Base-by-base conservation (phyloP, 768 basidiomycete genomes). In the Leccinum disarticulatum region DNA sequence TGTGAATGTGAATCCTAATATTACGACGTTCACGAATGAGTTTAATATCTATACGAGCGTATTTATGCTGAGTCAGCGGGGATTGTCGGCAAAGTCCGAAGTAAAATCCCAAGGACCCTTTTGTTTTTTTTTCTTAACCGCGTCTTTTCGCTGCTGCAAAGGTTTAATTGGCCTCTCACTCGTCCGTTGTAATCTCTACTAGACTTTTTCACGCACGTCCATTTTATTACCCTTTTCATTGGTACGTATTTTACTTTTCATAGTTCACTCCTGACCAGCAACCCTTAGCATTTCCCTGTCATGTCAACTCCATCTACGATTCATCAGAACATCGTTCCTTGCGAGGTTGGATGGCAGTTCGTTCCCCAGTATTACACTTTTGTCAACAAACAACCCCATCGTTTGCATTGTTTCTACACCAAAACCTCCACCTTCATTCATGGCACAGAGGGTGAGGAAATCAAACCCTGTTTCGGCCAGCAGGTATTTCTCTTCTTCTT, bases 341-440 rank as follows among this genome's bases (percentile, higher is more conserved):
- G 88, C 68, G 93, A 97, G 80, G 95, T 98, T 73, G 95, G 95
- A 78, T 98, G 95, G 94, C 95, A 98, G 78, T 98, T 98, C 80
- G 95, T 97, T 67, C 93, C 94, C 52, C 95, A 99, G 78, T 98
- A 98, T 80, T 99, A 99, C 80, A 96, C 92, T 68, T 96, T 92
- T 82, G 90, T 99, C 75, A 97, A 98, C 86, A 95, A 97, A 79
- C 88, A 95, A 63, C 96, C 96, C 70, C 81, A 91, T 77, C 91
- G 94, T 76, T 85, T 98, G 68, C 97, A 99, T 78, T 95, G 94
- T 78, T 98, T 98, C 81, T 98, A 98, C 83, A 97, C 89, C 74
- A 98, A 98, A 86, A 85, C 85, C 70, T 97, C 95, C 52, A 97
- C 95, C 66, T 95, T 98, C 77, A 89, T 91, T 75, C 97, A 98